Conservation (phyloP, 2,329 filamentous ascomycete species). For the Fusarium acutatum region DNA sequence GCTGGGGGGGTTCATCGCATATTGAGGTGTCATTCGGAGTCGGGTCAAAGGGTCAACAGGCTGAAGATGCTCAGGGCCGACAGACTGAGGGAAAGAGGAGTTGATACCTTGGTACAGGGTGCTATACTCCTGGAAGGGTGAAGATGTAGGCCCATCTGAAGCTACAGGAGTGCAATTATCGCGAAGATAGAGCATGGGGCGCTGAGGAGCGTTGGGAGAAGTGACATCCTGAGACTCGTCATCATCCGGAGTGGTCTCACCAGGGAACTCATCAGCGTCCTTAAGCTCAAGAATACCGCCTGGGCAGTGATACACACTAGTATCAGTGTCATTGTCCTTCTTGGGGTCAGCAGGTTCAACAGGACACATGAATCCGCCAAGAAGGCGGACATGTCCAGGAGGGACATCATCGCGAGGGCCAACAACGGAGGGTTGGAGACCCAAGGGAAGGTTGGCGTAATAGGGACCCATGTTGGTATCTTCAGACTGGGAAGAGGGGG, state of each 20-base stretch:
- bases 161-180: too few species aligned
- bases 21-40: background rate
- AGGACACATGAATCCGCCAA: background rate
- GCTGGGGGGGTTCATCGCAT: background rate
- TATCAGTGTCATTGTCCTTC: background rate
- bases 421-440: background rate
- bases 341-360: background rate
- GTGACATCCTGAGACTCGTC: background rate
- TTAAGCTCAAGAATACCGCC: background rate
- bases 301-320: background rate
- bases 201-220: background rate
- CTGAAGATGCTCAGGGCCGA: background rate
- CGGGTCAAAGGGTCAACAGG: background rate
- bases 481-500: background rate
- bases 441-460: background rate
- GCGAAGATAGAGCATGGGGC: background rate
- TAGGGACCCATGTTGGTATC: fast-evolving
- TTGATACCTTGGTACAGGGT: background rate
- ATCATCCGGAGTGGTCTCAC: background rate
- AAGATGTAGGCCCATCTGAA: background rate
- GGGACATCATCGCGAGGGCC: background rate
- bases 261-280: background rate
- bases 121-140: background rate
- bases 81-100: background rate
- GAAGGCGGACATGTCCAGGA: background rate